Conservation (phyloP, 768 basidiomycete species). For the Phylloporus arenicola region DNA sequence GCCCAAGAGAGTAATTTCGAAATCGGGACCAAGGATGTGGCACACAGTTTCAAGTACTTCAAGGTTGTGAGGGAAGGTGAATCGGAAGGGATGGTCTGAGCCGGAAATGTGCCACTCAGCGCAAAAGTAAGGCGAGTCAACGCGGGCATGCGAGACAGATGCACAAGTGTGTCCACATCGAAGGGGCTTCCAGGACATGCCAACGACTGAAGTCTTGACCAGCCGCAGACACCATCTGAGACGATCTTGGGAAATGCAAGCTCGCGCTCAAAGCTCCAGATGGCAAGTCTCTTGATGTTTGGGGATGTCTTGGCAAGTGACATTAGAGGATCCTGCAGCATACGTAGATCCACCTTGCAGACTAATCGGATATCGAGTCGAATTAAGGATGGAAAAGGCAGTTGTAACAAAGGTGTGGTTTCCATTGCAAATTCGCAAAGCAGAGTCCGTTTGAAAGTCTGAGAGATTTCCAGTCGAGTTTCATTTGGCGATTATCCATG, state of each 20-base stretch:
- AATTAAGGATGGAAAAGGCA: neutral
- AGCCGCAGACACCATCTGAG: conserved; percentile 1
- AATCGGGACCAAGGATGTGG: neutral
- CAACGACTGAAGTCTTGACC: neutral
- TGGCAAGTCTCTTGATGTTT: neutral
- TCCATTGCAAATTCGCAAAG: neutral
- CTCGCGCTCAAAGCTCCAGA: neutral
- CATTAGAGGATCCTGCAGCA: neutral
- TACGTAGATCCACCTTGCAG: neutral
- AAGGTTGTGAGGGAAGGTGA: neutral
- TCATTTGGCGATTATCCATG: neutral
- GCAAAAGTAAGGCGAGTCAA: neutral
- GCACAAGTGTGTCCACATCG: neutral
- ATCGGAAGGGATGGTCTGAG: neutral
- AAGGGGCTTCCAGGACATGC: neutral
- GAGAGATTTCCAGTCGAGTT: neutral
- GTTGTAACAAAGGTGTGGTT: neutral
- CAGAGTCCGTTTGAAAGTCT: neutral
- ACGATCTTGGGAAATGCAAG: neutral
- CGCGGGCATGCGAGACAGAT: neutral
- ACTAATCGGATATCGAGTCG: neutral
- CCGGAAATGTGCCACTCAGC: neutral
- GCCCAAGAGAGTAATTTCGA: neutral
- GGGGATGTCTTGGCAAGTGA: neutral
- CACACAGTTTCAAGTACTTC: neutral